Conservation (phyloP, 768 basidiomycete genomes). For the Floccularia luteovirens region DNA sequence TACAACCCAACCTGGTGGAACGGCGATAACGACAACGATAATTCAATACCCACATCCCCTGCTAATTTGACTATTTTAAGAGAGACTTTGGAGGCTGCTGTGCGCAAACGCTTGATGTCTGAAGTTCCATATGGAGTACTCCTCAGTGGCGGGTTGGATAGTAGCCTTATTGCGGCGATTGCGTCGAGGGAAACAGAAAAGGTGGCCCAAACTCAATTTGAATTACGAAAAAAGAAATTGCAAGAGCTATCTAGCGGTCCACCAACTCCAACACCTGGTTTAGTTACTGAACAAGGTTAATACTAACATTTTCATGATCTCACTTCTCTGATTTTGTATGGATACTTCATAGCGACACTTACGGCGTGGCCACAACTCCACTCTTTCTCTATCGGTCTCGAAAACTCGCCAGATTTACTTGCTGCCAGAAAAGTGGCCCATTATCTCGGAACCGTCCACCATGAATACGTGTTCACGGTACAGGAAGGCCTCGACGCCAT, state of each 20-base stretch:
- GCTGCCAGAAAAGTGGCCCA: slow-evolving; percentile 92
- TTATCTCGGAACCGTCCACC: slow-evolving; percentile 91
- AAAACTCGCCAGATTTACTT: slow-evolving; percentile 90
- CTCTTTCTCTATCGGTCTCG: slow-evolving; percentile 95
- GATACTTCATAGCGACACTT: slow-evolving; percentile 45
- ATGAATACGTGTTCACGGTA: slow-evolving; percentile 97
- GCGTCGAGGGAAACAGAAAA: slow-evolving; percentile 95
- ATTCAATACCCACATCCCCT: slow-evolving; percentile 47
- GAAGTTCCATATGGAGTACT: slow-evolving; percentile 98
- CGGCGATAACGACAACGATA: slow-evolving; percentile 61
- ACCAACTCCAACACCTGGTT: slow-evolving; percentile 37
- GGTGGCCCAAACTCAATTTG: slow-evolving; percentile 71
- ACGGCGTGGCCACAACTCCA: slow-evolving; percentile 93
- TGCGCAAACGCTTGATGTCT: slow-evolving; percentile 92
- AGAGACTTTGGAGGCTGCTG: slow-evolving; percentile 82
- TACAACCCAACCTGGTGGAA: slow-evolving; percentile 88
- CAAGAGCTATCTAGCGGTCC: slow-evolving; percentile 49
- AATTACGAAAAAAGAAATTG: slow-evolving; percentile 56
- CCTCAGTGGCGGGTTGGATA: slow-evolving; percentile 91
- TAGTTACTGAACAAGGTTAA: slow-evolving; percentile 49
- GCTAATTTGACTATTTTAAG: slow-evolving; percentile 67
- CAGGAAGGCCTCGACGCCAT: slow-evolving; percentile 97
- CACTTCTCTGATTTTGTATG: slow-evolving; percentile 6
- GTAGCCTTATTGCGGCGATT: slow-evolving; percentile 91
- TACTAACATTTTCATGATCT: background rate